These are phyloP conservation scores for Penstemon davidsonii DNA, from an alignment of 257 asterid species.

Conservation along the genomic window DNA sequence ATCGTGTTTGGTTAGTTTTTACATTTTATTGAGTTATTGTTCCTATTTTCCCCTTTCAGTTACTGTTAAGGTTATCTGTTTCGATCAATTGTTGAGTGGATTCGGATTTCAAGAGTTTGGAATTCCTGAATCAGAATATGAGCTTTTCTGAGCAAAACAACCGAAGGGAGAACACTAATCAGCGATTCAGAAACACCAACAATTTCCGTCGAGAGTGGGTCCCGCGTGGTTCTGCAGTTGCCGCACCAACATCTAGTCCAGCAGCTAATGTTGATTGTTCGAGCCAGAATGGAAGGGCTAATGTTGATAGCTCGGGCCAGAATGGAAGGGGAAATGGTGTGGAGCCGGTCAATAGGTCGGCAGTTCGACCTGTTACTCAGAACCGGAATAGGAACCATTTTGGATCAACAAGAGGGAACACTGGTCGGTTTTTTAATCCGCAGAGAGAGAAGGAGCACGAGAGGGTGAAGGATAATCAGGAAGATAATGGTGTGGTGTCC, in stretches of 20 bases:
- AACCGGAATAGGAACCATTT: constrained; percentile 34
- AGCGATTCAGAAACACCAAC: constrained; percentile 54
- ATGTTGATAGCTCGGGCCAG: constrained; percentile 27
- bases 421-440: constrained; percentile 34
- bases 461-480: constrained; percentile 37
- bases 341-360: constrained; percentile 32
- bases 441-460: constrained; percentile 52
- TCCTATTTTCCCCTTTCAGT: constrained; percentile 20
- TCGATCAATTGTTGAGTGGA: constrained; percentile 21
- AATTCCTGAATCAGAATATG: constrained; percentile 58
- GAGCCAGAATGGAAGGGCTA: constrained; percentile 30
- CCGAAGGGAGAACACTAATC: constrained; percentile 48
- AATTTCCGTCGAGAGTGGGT: constrained; percentile 73
- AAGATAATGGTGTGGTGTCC: constrained; percentile 19
- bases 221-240: constrained; percentile 53
- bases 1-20: not conserved
- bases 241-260: constrained; percentile 26
- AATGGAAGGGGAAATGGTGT: constrained; percentile 35
- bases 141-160: constrained; percentile 60
- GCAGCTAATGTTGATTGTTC: constrained; percentile 34
- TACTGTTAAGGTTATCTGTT: constrained; percentile 26
- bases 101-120: constrained; percentile 32
- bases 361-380: constrained; percentile 29
- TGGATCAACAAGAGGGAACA: constrained; percentile 39
- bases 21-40: not conserved